phyloP scores from a whole-genome alignment of 768 basidiomycete genomes.

The Leccinum imitatum region DNA sequence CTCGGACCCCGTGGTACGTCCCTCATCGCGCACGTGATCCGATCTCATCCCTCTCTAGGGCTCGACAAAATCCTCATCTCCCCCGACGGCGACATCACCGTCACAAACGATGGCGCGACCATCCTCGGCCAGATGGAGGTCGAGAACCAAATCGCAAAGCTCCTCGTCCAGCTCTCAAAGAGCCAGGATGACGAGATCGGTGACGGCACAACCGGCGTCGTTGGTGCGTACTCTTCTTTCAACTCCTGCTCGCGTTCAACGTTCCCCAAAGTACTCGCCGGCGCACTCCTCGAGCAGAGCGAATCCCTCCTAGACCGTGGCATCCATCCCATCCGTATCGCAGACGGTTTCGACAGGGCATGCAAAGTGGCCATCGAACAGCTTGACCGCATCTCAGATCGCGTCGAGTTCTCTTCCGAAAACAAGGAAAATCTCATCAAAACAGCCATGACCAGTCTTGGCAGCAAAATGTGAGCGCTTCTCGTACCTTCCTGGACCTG shows the following conservation, averaged over 20 bases:
- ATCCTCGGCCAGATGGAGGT: constrained; percentile 99
- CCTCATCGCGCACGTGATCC: constrained; percentile 8
- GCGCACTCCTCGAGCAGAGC: constrained; percentile 92
- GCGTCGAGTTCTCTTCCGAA: constrained; percentile 76
- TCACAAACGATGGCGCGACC: constrained; percentile 98
- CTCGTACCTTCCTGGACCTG: background rate
- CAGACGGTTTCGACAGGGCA: constrained; percentile 97
- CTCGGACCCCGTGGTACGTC: constrained; percentile 86
- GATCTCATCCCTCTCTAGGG: constrained; percentile 44
- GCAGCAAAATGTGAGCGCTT: constrained; percentile 85
- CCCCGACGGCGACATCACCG: constrained; percentile 97
- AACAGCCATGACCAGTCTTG: constrained; percentile 93
- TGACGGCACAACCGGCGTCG: constrained; percentile 98
- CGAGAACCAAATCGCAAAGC: constrained; percentile 98
- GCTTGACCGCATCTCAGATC: constrained; percentile 88
- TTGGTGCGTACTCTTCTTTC: constrained; percentile 61
- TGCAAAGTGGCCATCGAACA: constrained; percentile 88
- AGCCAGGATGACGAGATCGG: constrained; percentile 99
- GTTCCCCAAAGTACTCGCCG: constrained; percentile 77
- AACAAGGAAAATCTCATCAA: constrained; percentile 89
- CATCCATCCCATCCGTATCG: constrained; percentile 97
- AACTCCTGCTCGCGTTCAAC: constrained; percentile 7
- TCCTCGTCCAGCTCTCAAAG: constrained; percentile 94
- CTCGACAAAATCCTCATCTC: constrained; percentile 94
- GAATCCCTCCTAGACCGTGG: constrained; percentile 98